phyloP scores from a whole-genome alignment of 306 rosid genomes.

The Trifolium fragiferum region DNA sequence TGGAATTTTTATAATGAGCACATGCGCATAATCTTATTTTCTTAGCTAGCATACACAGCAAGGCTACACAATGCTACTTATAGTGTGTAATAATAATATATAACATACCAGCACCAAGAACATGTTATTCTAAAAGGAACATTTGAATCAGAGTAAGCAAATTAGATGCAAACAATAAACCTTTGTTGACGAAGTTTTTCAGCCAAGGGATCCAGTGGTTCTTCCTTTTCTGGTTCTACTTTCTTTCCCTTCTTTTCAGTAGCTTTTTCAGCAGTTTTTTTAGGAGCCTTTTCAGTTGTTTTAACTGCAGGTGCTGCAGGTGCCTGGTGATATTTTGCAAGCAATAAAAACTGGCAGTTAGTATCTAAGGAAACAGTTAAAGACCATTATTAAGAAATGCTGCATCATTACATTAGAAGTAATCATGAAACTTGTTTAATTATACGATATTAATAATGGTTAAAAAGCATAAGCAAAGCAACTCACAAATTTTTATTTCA shows the following conservation, averaged over 20 bases:
- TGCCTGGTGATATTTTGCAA: constrained; percentile 53
- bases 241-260: constrained; percentile 73
- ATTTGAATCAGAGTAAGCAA: neutral
- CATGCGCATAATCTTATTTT: constrained; percentile 5
- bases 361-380: neutral
- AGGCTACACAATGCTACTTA: neutral
- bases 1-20: neutral
- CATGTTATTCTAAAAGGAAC: neutral
- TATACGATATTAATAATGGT: neutral
- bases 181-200: constrained; percentile 96
- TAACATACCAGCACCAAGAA: neutral
- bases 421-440: neutral
- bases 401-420: constrained; percentile 16
- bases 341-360: neutral
- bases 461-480: neutral
- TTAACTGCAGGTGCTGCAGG: constrained; percentile 69
- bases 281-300: constrained; percentile 64
- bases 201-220: constrained; percentile 78
- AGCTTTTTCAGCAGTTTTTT: constrained; percentile 62
- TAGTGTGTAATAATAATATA: neutral
- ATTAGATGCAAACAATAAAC: constrained; percentile 41
- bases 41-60: neutral
- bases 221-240: constrained; percentile 55
- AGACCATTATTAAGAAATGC: neutral
- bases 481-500: constrained; percentile 12